phyloP scores from a whole-genome alignment of 169 alveolate genomes.

The Plasmodium gonderi region DNA sequence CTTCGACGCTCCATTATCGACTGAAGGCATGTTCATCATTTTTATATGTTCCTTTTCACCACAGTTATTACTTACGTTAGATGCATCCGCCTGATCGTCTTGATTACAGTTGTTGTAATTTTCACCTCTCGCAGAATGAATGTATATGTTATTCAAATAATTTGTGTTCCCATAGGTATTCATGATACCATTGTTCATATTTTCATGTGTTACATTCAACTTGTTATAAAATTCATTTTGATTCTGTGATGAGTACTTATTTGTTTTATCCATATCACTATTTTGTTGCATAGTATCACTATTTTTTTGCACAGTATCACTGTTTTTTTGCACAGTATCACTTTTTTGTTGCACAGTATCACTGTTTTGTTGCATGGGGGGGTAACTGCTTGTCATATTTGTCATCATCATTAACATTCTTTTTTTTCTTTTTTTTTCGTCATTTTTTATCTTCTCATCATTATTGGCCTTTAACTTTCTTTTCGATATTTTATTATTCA shows the following conservation, averaged over 20 bases:
- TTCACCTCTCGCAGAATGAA: background rate
- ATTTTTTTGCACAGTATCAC: too few relatives aligned
- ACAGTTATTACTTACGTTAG: background rate
- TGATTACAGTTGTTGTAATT: background rate
- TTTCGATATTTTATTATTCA: background rate
- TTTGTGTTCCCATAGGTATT: background rate
- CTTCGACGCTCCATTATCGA: background rate
- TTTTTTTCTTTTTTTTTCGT: conserved; percentile 15
- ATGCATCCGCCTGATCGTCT: background rate
- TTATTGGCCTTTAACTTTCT: background rate
- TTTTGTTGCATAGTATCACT: background rate
- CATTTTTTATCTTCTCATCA: background rate
- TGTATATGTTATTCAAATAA: background rate
- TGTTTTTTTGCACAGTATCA: too few relatives aligned
- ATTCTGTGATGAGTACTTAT: background rate
- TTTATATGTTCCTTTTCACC: conserved; percentile 3
- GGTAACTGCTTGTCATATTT: background rate
- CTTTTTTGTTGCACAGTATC: too few relatives aligned
- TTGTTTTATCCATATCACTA: background rate
- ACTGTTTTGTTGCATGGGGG: background rate
- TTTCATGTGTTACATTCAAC: background rate
- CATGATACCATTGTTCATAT: background rate
- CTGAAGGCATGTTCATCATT: background rate
- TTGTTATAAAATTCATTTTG: background rate
- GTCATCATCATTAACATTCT: background rate